These are phyloP conservation scores for Pyrenula aspistea DNA, from an alignment of 495 filamentous ascomycete species.

Conservation along the genomic window DNA sequence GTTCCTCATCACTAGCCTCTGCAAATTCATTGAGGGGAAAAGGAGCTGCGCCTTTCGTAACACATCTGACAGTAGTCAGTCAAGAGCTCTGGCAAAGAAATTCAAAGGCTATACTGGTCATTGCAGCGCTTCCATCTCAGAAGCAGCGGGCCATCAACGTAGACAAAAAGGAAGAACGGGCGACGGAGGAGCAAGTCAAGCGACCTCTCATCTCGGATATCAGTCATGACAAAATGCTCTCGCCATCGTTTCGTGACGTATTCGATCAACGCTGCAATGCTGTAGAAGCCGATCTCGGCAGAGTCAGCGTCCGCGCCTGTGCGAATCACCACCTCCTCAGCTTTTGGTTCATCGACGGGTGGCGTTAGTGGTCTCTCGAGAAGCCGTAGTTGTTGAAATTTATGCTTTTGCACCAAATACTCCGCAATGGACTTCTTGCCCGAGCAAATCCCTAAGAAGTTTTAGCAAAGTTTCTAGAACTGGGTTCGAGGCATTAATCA, in stretches of 20 bases:
- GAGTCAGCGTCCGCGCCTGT: slow-evolving; percentile 10
- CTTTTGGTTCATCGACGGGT: slow-evolving; percentile 64
- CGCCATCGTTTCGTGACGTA: slow-evolving; percentile 80
- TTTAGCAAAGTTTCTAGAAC: too few relatives aligned
- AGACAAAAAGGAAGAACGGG: slow-evolving; percentile 87
- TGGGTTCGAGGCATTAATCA: too few relatives aligned
- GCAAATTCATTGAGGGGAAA: neutral
- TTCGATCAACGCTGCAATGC: slow-evolving; percentile 54
- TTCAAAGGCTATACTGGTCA: slow-evolving; percentile 31
- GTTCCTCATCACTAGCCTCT: neutral
- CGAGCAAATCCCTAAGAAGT: slow-evolving; percentile 62
- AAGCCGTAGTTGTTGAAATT: slow-evolving; percentile 44
- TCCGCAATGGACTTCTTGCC: slow-evolving; percentile 79
- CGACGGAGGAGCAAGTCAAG: slow-evolving; percentile 63
- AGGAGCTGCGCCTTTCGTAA: neutral
- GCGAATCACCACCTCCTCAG: slow-evolving; percentile 94
- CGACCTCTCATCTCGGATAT: slow-evolving; percentile 54
- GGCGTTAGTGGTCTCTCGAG: slow-evolving; percentile 4
- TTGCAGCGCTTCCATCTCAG: slow-evolving; percentile 69
- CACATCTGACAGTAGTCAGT: neutral
- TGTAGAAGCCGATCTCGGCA: slow-evolving; percentile 38
- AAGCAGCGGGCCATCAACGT: slow-evolving; percentile 78
- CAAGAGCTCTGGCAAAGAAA: too few relatives aligned
- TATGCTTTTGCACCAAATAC: slow-evolving; percentile 66
- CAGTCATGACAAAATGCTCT: slow-evolving; percentile 70